phyloP scores from a whole-genome alignment of 441 rosid genomes.

The Macaranga tanarius region DNA sequence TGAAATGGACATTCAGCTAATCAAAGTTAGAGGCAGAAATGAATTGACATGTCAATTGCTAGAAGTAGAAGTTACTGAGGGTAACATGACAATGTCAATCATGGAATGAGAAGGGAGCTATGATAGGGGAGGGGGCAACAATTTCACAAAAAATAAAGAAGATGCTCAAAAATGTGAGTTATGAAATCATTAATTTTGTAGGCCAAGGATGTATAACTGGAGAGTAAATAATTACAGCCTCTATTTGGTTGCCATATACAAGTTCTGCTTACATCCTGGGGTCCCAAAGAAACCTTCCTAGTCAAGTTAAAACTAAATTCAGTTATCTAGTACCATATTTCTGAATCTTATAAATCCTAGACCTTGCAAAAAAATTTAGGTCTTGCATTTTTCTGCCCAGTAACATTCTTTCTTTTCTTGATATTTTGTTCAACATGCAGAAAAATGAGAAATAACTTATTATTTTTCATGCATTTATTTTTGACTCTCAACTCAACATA shows the following conservation, averaged over 20 bases:
- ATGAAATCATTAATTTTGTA: not conserved
- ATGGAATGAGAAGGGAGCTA: not conserved
- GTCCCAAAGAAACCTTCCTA: not conserved
- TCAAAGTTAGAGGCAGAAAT: slow-evolving; percentile 3
- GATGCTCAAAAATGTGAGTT: not conserved
- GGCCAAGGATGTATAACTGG: not conserved
- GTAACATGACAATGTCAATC: not conserved
- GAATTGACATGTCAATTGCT: not conserved
- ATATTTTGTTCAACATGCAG: not conserved
- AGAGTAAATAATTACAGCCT: not conserved
- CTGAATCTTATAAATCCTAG: not conserved
- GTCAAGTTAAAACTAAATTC: not conserved
- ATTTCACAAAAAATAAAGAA: not conserved
- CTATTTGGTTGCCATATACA: not conserved
- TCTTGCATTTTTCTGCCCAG: not conserved
- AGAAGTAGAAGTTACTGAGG: not conserved
- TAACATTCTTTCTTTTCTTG: slow-evolving; percentile 4
- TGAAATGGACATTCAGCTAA: not conserved
- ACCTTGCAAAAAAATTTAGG: not conserved
- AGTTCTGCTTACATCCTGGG: not conserved
- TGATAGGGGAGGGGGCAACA: not conserved
- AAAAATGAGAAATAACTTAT: not conserved
- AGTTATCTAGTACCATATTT: not conserved
- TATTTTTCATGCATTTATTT: not conserved
- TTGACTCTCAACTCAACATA: slow-evolving; percentile 13